A percentile compares a stretch with the other conserved stretches of the same genome.
Evolutionary conservation across 441 rosid species (phyloP).

Genomic region (Aleurites moluccanus): DNA sequence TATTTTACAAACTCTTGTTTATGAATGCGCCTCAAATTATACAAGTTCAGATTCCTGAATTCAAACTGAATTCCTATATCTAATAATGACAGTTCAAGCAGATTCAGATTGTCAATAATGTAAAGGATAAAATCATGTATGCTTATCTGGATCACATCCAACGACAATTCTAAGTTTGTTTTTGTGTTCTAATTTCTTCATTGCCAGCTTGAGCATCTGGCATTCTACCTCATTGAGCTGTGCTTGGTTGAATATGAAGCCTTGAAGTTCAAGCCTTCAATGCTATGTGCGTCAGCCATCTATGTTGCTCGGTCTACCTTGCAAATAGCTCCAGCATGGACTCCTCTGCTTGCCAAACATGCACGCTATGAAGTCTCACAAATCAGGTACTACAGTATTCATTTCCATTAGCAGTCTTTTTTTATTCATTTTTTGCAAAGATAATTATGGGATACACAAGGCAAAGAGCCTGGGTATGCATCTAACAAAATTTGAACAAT

Average conservation of each 20-base stretch:
- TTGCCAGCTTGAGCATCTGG: slow-evolving; percentile 79
- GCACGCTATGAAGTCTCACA: slow-evolving; percentile 58
- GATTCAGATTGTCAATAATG: background rate
- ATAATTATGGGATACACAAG: no score
- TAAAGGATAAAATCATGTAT: background rate
- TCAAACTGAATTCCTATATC: background rate
- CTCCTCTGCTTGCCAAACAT: slow-evolving; percentile 60
- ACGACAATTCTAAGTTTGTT: slow-evolving; percentile 6
- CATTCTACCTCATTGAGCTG: slow-evolving; percentile 83
- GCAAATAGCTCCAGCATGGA: slow-evolving; percentile 71
- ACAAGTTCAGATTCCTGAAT: background rate
- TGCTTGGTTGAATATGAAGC: slow-evolving; percentile 82
- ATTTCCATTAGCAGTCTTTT: background rate
- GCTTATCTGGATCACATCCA: background rate
- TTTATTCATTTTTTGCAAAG: background rate
- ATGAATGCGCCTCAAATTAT: background rate
- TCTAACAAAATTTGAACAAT: background rate
- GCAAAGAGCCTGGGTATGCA: background rate
- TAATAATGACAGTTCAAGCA: background rate
- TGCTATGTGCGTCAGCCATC: slow-evolving; percentile 90
- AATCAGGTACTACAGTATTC: slow-evolving; percentile 47
- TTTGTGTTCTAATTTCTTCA: slow-evolving; percentile 1
- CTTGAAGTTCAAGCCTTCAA: slow-evolving; percentile 67
- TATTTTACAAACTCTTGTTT: background rate
- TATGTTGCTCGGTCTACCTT: slow-evolving; percentile 76